A percentile compares a stretch with the other conserved stretches of the same genome.
These are phyloP conservation scores for Tubosaeta brunneosetosa DNA, from an alignment of 768 basidiomycete species.

Conservation along the genomic window DNA sequence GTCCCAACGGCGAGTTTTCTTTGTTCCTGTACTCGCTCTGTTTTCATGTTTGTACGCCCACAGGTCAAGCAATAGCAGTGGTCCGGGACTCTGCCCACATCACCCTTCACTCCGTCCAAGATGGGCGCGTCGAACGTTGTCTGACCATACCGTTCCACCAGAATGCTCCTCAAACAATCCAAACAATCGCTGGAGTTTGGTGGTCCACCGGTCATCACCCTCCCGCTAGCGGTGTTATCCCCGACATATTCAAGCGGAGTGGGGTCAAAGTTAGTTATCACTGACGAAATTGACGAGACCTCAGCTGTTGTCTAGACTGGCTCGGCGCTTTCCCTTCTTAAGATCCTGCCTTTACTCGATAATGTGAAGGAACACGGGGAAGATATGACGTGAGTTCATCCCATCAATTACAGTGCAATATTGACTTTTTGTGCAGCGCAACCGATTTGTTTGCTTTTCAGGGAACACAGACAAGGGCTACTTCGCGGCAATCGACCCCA, in stretches of 20 bases:
- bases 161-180: constrained; percentile 12
- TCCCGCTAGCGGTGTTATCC: constrained; percentile 42
- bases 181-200: constrained; percentile 54
- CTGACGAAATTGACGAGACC: neutral
- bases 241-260: constrained; percentile 72
- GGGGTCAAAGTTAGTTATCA: constrained; percentile 51
- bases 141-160: constrained; percentile 34
- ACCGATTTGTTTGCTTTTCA: constrained; percentile 81
- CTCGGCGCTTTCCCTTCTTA: constrained; percentile 67
- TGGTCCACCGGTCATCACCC: constrained; percentile 60
- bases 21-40: neutral
- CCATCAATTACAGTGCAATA: constrained; percentile 4
- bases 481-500: constrained; percentile 46
- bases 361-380: constrained; percentile 62
- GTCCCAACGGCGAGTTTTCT: constrained; percentile 63
- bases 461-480: constrained; percentile 52
- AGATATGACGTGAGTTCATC: constrained; percentile 53
- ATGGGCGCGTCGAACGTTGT: constrained; percentile 55
- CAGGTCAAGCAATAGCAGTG: constrained; percentile 69
- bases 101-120: constrained; percentile 73
- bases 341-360: constrained; percentile 67
- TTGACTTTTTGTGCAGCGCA: constrained; percentile 43
- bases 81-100: constrained; percentile 64
- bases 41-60: constrained; percentile 4
- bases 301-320: constrained; percentile 52